A percentile compares a stretch with the other conserved stretches of the same genome.
These are phyloP conservation scores for Hyaloscypha bicolor DNA, from an alignment of 495 filamentous ascomycete species.

Conservation along the genomic window DNA sequence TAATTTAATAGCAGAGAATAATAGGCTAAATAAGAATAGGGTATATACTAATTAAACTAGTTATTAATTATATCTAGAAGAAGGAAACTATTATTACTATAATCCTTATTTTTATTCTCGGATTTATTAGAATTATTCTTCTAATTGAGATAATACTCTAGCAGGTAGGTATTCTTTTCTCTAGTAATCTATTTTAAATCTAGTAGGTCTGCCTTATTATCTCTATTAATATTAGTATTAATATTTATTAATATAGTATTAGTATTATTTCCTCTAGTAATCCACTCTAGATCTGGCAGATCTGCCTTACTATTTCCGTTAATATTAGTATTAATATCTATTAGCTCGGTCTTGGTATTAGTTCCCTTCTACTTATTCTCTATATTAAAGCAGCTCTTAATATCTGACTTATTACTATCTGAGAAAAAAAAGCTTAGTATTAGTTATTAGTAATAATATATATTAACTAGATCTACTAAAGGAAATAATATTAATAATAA, in stretches of 20 bases:
- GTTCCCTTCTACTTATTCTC: no score
- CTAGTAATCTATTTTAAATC: constrained; percentile 16
- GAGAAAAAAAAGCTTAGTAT: constrained; percentile 17
- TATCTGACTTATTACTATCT: constrained; percentile 21
- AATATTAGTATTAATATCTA: constrained; percentile 9
- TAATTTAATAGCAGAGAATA: constrained; percentile 14
- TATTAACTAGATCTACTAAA: constrained; percentile 17
- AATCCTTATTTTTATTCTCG: no score
- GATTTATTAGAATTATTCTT: no score
- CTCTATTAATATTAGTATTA: no score
- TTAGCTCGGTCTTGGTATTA: no score
- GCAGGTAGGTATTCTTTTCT: constrained; percentile 36
- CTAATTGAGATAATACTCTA: constrained; percentile 14
- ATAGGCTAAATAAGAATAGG: constrained; percentile 19
- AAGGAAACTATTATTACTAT: no score
- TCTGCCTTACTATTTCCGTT: no score
- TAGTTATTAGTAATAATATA: constrained; percentile 18
- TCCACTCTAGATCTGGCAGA: no score
- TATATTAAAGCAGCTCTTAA: constrained; percentile 3
- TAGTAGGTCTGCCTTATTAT: constrained; percentile 14
- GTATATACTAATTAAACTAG: constrained; percentile 30
- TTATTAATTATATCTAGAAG: constrained; percentile 25
- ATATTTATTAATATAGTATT: no score
- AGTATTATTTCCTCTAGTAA: no score
- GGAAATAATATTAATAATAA: not conserved